These are phyloP conservation scores for Penicillium sp. DNA, from an alignment of 2,329 filamentous ascomycete species.

Conservation along the genomic window DNA sequence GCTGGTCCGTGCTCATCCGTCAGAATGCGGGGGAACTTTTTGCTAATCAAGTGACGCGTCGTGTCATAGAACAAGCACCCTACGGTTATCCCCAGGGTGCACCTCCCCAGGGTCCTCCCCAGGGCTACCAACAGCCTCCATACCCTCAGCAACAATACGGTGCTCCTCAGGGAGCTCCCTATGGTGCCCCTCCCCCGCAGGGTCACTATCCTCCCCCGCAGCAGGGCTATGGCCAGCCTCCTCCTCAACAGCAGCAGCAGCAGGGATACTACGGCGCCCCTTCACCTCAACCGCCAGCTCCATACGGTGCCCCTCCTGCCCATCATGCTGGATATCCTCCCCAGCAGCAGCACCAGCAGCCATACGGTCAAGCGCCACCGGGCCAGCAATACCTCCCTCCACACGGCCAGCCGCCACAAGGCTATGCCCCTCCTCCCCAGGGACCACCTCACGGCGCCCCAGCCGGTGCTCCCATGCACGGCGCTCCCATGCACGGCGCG, in stretches of 20 bases:
- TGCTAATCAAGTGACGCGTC: conserved; percentile 1
- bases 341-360: conserved; percentile 18
- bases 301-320: conserved; percentile 23
- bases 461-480: conserved; percentile 47
- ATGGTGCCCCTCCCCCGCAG: conserved; percentile 33
- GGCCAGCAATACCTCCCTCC: conserved; percentile 12
- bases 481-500: conserved; percentile 47
- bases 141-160: conserved; percentile 32
- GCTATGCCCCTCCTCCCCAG: conserved; percentile 30
- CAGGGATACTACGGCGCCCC: conserved; percentile 47
- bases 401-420: conserved; percentile 42
- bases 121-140: conserved; percentile 35
- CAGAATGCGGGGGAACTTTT: conserved; percentile 5
- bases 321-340: conserved; percentile 27
- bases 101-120: conserved; percentile 37
- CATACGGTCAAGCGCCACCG: conserved; percentile 24
- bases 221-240: conserved; percentile 47
- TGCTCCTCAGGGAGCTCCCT: conserved; percentile 51
- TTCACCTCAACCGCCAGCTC: conserved; percentile 33
- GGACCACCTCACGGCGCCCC: conserved; percentile 18
- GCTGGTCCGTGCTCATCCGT: neutral
- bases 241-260: conserved; percentile 29
- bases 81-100: conserved; percentile 38
- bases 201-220: conserved; percentile 36
- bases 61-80: conserved; percentile 27